Percentiles rank a stretch among this genome's conserved stretches.
phyloP scores from a whole-genome alignment of 768 basidiomycete species.

The Serendipita indica region DNA sequence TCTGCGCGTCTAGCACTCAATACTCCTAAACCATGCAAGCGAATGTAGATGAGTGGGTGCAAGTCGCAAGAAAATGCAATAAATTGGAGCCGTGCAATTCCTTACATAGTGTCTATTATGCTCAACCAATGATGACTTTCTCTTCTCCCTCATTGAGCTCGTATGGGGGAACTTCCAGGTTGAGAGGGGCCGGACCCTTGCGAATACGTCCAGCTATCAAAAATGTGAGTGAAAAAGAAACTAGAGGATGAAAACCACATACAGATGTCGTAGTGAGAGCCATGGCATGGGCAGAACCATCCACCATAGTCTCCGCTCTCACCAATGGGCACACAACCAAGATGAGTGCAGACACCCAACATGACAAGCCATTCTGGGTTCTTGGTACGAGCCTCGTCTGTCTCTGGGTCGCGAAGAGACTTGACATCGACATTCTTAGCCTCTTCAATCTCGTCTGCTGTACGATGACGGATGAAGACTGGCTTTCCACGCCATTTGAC shows the following conservation, averaged over 20 bases:
- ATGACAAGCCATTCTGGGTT: conserved; percentile 94
- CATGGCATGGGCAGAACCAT: conserved; percentile 99
- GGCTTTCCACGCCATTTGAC: conserved; percentile 99
- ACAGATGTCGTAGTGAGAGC: conserved; percentile 97
- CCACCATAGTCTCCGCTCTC: conserved; percentile 95
- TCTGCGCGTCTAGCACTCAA: no score
- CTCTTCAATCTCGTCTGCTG: conserved; percentile 79
- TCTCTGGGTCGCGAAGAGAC: conserved; percentile 77
- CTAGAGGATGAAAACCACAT: conserved; percentile 21
- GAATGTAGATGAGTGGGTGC: no score
- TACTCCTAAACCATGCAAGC: no score
- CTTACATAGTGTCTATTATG: conserved; percentile 5
- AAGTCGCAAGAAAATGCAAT: no score
- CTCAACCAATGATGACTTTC: conserved; percentile 79
- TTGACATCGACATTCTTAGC: conserved; percentile 78
- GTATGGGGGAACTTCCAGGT: conserved; percentile 84
- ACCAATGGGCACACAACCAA: conserved; percentile 97
- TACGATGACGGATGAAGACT: conserved; percentile 97
- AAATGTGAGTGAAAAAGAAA: conserved; percentile 12
- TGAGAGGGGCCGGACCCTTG: conserved; percentile 93
- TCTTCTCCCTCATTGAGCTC: conserved; percentile 76
- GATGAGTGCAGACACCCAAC: conserved; percentile 89
- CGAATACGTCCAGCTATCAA: conserved; percentile 75
- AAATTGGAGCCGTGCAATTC: no score
- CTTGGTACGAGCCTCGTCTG: conserved; percentile 77